Evolutionary conservation across 352 stramenopile species (phyloP), one percentile per base, ranked within the genome.

Genomic region (Globisporangium radiosum): DNA sequence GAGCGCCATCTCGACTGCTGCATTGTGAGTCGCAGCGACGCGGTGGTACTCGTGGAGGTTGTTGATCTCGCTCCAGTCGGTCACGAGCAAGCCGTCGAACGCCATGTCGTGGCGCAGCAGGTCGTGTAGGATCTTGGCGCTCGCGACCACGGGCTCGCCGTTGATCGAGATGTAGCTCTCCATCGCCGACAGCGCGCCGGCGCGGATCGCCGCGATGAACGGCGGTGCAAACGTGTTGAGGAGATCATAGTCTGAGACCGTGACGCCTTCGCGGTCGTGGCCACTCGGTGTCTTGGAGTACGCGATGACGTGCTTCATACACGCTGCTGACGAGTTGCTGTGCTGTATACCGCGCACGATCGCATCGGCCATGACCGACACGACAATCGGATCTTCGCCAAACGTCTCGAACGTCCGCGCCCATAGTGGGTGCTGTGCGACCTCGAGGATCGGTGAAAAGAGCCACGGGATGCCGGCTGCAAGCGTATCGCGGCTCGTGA

Each of bases 141-240:
- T 98, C 15, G 78, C 76, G 6, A 96, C 82, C 8, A 97, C 87
- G 0, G 94, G 94, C n/a, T 97, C 76, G 7, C 90, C 90, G 54
- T 97, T 97, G 52, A 97, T 60, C 57, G 95, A 93, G 54, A 90
- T 93, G 75, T 98, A 98, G 52, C 66, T 95, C 69, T 97, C 92
- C 95, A 98, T 98, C 2, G 92, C 81, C 0, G 91, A 91, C 59
- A 94, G 73, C 4, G 79, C 81, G 5, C 82, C 85, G 7, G 93
- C 83, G 33, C 84, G 70, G 19, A 95, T 83, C 11, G 87, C 87
- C 1, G 85, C 81, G n/a, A 90, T 58, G 59, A 96, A 97, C 0
- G 87, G 73, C 19, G 85, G 87, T 3, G 85, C 79, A 51, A 96
- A 96, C 63, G 87, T 82, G 55, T 95, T 95, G 59, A 93, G 75